Conservation (phyloP, 108 stramenopile species). For the Chaetoceros tenuissimus region DNA sequence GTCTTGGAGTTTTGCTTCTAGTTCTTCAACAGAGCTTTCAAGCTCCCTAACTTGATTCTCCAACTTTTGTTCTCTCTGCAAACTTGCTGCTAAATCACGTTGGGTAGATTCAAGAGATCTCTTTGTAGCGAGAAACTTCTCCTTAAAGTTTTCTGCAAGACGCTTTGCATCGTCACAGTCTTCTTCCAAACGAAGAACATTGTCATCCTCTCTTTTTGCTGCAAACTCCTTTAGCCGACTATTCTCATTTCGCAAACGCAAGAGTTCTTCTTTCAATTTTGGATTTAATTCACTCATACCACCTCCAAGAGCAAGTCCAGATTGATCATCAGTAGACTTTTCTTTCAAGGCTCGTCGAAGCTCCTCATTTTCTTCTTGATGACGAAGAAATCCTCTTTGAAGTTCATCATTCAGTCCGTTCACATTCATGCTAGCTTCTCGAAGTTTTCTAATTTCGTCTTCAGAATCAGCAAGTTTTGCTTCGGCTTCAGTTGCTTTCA, state of each 20-base stretch:
- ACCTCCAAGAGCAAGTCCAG: constrained; percentile 43
- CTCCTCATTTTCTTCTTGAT: constrained; percentile 50
- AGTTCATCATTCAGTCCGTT: constrained; percentile 35
- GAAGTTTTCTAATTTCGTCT: constrained; percentile 34
- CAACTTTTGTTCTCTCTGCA: constrained; percentile 18
- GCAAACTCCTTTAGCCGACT: constrained; percentile 64
- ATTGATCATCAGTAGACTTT: constrained; percentile 8
- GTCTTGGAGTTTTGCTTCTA: constrained; percentile 29
- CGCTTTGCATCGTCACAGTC: constrained; percentile 51
- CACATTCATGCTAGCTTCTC: constrained; percentile 25
- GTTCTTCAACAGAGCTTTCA: constrained; percentile 5
- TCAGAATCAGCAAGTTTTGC: constrained; percentile 53
- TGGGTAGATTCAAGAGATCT: constrained; percentile 44
- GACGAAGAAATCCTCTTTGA: constrained; percentile 24
- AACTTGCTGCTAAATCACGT: constrained; percentile 16
- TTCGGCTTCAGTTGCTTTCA: constrained; percentile 61
- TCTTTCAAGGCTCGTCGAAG: constrained; percentile 25
- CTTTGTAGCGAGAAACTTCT: constrained; percentile 56
- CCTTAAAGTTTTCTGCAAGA: constrained; percentile 53
- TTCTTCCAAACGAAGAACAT: constrained; percentile 59
- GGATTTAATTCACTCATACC: constrained; percentile 79
- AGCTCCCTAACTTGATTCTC: constrained; percentile 13
- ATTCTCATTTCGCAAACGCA: constrained; percentile 69
- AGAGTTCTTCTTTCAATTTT: constrained; percentile 55
- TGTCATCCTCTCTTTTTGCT: constrained; percentile 57